Base-by-base conservation (phyloP, 805 yeast species). In the Cephaloascus albidus region DNA sequence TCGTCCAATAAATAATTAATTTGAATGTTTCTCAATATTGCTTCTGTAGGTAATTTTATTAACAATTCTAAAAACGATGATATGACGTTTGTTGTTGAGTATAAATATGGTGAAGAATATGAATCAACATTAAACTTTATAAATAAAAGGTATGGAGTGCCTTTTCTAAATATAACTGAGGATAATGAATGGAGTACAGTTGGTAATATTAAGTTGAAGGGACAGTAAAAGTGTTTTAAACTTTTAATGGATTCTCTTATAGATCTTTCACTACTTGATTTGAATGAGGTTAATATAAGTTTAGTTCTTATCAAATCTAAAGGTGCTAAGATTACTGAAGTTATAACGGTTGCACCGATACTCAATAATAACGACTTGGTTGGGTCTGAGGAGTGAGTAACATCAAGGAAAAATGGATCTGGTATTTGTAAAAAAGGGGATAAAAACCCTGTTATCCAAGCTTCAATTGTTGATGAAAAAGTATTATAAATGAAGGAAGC, bases 381-480 rank as follows among this genome's bases (percentile, higher is more conserved):
- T 1, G 94, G 87, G 44, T 82, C 87, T 3, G 88, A 76, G 10
- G 93, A 81, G 51, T 85, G 93, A 17, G 85, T 70, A 38, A 84
- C 70, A 45, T 86, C 95, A 48, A 87, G 79, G 55, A 87, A 82
- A 44, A 79, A 77, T 3, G 96, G 96, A 54, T 89, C 97, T 0
- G 96, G 95, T 23, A 87, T 76, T 16, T 84, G 81, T 38, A 85
- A 57, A 36, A 85, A 62, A 2, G 96, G 93, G 3, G 96, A 80
- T 5, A 88, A 54, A 45, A 89, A 76, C 3, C 96, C 96, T 0
- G 94, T 83, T 36, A 88, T 68, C 97, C 97, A 89, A 1, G 96
- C 86, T 52, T 85, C 90, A 36, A 88, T 62, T 0, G 95, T 83
- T 37, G 78, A 76, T 2, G 81, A 75, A 16, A 87, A 64, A 0